phyloP scores from a whole-genome alignment of 257 asterid species.

The Fraxinus cuspidata region DNA sequence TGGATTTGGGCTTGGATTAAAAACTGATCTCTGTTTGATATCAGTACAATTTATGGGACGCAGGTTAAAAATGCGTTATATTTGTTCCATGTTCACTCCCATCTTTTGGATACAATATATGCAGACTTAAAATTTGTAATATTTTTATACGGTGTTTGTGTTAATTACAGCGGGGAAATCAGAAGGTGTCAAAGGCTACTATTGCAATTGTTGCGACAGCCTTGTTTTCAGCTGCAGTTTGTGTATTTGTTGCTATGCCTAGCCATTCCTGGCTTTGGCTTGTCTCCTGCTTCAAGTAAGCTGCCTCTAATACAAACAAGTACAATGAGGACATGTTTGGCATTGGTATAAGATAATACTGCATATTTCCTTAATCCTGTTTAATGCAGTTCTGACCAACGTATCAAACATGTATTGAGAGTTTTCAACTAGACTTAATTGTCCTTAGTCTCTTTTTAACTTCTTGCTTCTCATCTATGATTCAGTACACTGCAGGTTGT shows the following conservation, averaged over 20 bases:
- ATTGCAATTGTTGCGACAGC: conserved; percentile 48
- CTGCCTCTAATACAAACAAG: conserved; percentile 7
- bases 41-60: not conserved
- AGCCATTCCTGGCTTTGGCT: conserved; percentile 91
- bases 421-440: not conserved
- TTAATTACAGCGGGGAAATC: conserved; percentile 69
- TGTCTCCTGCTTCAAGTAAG: conserved; percentile 89
- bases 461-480: conserved; percentile 1
- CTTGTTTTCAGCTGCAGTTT: conserved; percentile 69
- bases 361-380: not conserved
- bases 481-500: conserved; percentile 79
- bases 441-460: not conserved
- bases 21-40: not conserved
- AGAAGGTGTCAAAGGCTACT: conserved; percentile 64
- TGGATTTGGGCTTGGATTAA: not conserved
- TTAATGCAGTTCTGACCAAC: not conserved
- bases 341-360: not conserved
- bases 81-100: not conserved
- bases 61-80: not conserved
- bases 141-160: not conserved
- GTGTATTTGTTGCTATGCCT: conserved; percentile 66
- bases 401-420: not conserved
- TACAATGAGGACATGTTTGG: not conserved
- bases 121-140: not conserved
- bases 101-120: not conserved